phyloP scores from a whole-genome alignment of 441 rosid species.

The Arabidopsis hybrid region DNA sequence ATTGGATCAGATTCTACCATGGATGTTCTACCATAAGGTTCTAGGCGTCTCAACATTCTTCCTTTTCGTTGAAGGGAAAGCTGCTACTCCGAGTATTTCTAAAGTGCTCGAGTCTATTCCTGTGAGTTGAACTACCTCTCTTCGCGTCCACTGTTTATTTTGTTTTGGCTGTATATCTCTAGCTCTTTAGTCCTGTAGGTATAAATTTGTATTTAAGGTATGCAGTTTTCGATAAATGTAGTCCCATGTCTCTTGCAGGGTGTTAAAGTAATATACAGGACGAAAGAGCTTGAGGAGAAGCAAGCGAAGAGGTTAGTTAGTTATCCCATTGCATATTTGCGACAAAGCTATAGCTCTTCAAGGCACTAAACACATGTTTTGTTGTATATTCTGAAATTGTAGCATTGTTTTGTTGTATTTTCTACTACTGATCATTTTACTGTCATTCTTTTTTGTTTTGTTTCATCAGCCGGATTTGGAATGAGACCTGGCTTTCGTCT shows the following conservation, averaged over 20 bases:
- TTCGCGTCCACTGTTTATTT: not conserved
- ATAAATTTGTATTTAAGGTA: slow-evolving; percentile 7
- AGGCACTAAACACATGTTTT: not conserved
- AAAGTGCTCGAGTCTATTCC: slow-evolving; percentile 76
- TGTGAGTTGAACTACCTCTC: slow-evolving; percentile 50
- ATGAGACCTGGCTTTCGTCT: slow-evolving; percentile 80
- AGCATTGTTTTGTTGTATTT: slow-evolving; percentile 22
- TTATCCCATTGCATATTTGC: not conserved
- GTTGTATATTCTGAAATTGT: slow-evolving; percentile 11
- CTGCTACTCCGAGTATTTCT: slow-evolving; percentile 69
- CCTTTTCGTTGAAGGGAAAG: slow-evolving; percentile 81
- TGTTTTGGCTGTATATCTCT: slow-evolving; percentile 14
- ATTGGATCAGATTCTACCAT: slow-evolving; percentile 79
- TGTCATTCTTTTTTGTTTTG: slow-evolving; percentile 12
- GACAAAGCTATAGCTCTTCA: slow-evolving; percentile 2
- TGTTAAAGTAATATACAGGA: slow-evolving; percentile 75
- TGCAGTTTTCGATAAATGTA: not conserved
- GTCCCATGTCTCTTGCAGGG: slow-evolving; percentile 53
- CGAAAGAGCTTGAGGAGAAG: slow-evolving; percentile 76
- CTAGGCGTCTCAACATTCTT: slow-evolving; percentile 74
- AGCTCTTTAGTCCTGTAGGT: slow-evolving; percentile 8
- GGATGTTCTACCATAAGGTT: slow-evolving; percentile 90
- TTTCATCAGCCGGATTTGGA: slow-evolving; percentile 75
- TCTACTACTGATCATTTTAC: slow-evolving; percentile 10
- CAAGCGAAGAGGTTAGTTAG: slow-evolving; percentile 72